A percentile compares a stretch with the other conserved stretches of the same genome.
Evolutionary conservation across 169 alveolate species (phyloP).

Genomic region (Plasmodium reichenowi): DNA sequence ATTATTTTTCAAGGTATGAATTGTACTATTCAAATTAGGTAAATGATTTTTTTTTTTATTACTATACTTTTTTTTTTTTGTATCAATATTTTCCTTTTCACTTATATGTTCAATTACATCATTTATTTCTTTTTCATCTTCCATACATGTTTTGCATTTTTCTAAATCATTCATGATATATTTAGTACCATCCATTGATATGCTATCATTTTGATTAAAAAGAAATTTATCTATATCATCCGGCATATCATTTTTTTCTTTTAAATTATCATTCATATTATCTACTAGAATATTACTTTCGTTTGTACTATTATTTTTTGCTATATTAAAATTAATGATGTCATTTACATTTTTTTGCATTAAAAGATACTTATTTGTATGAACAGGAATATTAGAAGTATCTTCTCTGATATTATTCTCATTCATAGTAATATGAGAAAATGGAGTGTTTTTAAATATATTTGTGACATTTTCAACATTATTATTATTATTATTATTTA

Average conservation of each 20-base stretch:
- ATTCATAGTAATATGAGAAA: background rate
- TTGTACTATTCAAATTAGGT: constrained; percentile 26
- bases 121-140: no score
- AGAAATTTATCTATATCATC: constrained; percentile 10
- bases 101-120: no score
- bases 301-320: constrained; percentile 15
- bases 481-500: constrained; percentile 26
- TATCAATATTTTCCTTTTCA: no score
- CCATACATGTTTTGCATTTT: constrained; percentile 2
- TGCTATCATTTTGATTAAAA: constrained; percentile 2
- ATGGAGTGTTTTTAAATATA: background rate
- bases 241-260: constrained; percentile 2
- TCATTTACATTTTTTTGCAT: constrained; percentile 14
- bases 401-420: constrained; percentile 1
- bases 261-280: constrained; percentile 4
- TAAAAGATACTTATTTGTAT: background rate
- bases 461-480: background rate
- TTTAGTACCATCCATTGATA: background rate
- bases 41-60: constrained; percentile 13
- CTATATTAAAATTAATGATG: constrained; percentile 10
- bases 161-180: background rate
- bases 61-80: background rate
- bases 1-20: constrained; percentile 46
- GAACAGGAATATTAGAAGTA: background rate
- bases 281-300: constrained; percentile 9